phyloP scores from a whole-genome alignment of 352 stramenopile genomes.

The Globisporangium recalcitrans region DNA sequence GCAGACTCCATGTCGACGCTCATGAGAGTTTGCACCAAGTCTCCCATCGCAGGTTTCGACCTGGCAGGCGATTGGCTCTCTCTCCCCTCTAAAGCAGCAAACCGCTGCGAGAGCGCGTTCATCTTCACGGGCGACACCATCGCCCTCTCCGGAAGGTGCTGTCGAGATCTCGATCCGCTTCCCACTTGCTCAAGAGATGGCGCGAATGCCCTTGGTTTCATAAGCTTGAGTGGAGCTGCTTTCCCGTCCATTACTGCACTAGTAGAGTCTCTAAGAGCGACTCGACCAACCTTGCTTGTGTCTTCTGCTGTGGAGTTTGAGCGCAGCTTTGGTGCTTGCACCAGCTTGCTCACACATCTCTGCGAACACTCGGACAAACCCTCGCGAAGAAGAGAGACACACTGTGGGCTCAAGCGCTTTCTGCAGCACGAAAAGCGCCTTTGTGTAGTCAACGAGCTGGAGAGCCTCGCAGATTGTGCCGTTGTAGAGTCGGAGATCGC shows the following conservation, averaged over 20 bases:
- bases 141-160: not conserved
- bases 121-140: conserved; percentile 6
- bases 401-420: conserved; percentile 5
- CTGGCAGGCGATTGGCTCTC: not conserved
- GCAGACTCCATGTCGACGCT: conserved; percentile 44
- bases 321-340: not conserved
- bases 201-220: not conserved
- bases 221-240: not conserved
- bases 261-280: not conserved
- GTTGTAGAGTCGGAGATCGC: conserved; percentile 33
- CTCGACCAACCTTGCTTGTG: too few relatives aligned
- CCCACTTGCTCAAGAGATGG: not conserved
- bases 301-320: not conserved
- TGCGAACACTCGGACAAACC: conserved; percentile 18
- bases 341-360: conserved; percentile 21
- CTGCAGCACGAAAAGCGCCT: conserved; percentile 17
- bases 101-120: not conserved
- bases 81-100: not conserved
- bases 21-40: conserved; percentile 37
- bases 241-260: not conserved
- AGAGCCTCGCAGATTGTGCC: conserved; percentile 32
- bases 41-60: not conserved
- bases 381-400: not conserved
- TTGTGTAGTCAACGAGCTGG: conserved; percentile 29
- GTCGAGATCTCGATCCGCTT: too few relatives aligned